Base-by-base conservation (phyloP, 768 basidiomycete genomes). In the Cubamyces sp. region DNA sequence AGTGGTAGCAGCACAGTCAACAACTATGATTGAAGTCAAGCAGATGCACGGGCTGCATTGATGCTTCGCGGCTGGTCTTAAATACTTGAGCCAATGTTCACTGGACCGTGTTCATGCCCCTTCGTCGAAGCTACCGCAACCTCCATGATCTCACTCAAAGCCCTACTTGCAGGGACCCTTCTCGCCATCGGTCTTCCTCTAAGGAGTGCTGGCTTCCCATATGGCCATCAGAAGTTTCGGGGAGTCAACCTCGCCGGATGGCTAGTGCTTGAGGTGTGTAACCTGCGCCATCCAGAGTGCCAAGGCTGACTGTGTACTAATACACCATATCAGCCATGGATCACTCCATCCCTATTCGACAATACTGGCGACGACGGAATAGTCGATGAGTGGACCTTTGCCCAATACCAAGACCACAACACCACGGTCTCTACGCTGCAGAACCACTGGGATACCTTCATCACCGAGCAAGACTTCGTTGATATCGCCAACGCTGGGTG, bases 181-280 rank as follows among this genome's bases (percentile, higher is more conserved):
- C 56, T 69, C 64, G 21, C 64, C 56, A 45, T 76, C 43, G 70
- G 63, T 78, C 19, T 64, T 77, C 46, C 64, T 74, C 9, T 59
- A 18, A 21, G 43, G 54, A 47, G 70, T 65, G 40, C 58, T 64
- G 82, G 84, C 53, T 92, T 92, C 68, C 80, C 90, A 4, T 93
- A 93, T 66, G 91, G 90, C 23, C 80, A 81, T 5, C 64, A 84
- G 75, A 88, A 87, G 66, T 85, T 94, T 49, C 85, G 92, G 12
- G 92, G 92, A 60, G 92, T 94, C 66, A 94, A 90, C 75, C 82
- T 94, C 23, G 92, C 91, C 28, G 84, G 84, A 3, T 85, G 84
- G 84, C 80, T 85, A 41, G 75, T 85, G 7, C 74, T 84, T 21
- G 83, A 83, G 77, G 82, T 81, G 34, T 28, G 77, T 30, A 30